A percentile compares a stretch with the other conserved stretches of the same genome.
These are phyloP conservation scores for Heliocybe sulcata DNA, from an alignment of 1,284 basidiomycete species.

Conservation along the genomic window DNA sequence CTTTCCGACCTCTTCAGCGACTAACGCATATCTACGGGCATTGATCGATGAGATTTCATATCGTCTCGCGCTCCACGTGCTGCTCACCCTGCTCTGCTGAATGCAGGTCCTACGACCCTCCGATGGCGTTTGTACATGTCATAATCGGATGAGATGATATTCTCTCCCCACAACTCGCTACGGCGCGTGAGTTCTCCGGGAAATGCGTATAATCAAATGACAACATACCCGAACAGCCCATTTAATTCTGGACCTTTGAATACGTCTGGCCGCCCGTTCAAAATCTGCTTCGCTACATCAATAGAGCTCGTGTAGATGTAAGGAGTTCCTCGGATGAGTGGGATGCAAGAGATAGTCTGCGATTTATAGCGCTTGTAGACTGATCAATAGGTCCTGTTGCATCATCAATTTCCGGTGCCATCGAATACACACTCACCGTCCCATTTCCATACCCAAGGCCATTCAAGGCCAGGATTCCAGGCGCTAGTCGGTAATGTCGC, in stretches of 20 bases:
- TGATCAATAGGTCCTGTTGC: not conserved
- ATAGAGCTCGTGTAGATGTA: not conserved
- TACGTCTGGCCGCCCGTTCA: not conserved
- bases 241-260: not conserved
- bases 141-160: not conserved
- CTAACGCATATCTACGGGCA: not conserved
- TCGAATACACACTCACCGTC: not conserved
- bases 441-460: not conserved
- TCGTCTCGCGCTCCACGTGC: not conserved
- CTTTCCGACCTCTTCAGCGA: not conserved
- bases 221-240: not conserved
- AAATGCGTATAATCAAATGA: not conserved
- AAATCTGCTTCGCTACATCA: not conserved
- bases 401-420: not conserved
- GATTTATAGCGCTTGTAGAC: not conserved
- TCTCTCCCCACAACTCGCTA: not conserved
- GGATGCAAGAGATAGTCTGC: constrained; percentile 1
- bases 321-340: not conserved
- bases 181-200: not conserved
- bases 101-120: not conserved
- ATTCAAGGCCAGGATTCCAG: not conserved
- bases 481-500: not conserved
- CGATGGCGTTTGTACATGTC: constrained; percentile 1
- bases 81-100: not conserved
- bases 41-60: not conserved